Base-by-base conservation (phyloP, 257 asterid genomes). In the Eucommia ulmoides region DNA sequence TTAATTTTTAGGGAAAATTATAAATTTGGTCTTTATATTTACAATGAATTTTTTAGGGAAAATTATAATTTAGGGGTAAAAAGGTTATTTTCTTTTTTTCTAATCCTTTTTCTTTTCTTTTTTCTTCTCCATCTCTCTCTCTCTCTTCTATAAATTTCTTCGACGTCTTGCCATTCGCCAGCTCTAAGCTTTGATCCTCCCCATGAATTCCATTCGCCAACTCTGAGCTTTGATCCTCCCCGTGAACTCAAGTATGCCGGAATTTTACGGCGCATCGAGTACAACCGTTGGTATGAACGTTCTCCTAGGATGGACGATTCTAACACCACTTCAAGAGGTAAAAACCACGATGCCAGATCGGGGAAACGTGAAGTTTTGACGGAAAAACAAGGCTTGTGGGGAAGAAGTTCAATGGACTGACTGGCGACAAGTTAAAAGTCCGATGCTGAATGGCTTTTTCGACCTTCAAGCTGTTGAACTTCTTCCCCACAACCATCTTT, bases 361-460 rank as follows among this genome's bases (percentile, higher is more conserved):
- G 68, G 48, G 60, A 54, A 74, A 25, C 41, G 54, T 58, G 69
- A 59, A 53, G 50, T 42, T 33, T 54, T 33, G 50, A 73, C 57
- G 46, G 29, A 11, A 7, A 55, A 65, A 41, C 56, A 52, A 33
- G 29, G 59, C 23, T 67, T 52, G 18, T 55, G 14, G 33, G 23
- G 50, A 69, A 65, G 65, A 50, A 42, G 19, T 64, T 64, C 20
- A 44, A 45, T 19, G 51, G 67, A 20, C 70, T 65, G 50, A 52
- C 65, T 35, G 41, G 69, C 44, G 62, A 67, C 55, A 23, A 68
- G 56, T 50, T 69, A 7, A 52, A 60, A 47, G 35, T 77, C 52
- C 78, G 78, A 26, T 55, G 75, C 75, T 79, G 50, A 44, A 50
- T 64, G 51, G 75, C 76, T 11, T 69, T 73, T 56, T 61, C 67